Evolutionary conservation across 495 filamentous ascomycete genomes (phyloP), one percentile per base, ranked within the genome.

Genomic region (Penicillium ucsense): DNA sequence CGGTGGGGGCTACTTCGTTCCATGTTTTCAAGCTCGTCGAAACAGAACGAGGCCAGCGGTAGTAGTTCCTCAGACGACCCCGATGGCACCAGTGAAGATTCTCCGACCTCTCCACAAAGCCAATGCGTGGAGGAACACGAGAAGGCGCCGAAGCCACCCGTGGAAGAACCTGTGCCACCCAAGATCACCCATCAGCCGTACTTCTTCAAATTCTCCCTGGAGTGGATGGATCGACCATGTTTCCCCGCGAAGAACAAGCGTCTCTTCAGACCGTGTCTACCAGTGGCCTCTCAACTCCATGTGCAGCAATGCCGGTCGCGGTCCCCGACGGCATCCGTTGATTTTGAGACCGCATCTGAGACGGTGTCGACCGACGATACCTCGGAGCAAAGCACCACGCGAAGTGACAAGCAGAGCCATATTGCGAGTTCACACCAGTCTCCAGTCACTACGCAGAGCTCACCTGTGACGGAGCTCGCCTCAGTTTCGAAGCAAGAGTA

Each of bases 201-300:
- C 56, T 80, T 72, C 47, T 90, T 89, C 70, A 86, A 84, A 52
- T 89, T 90, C 62, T 86, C 85, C 0, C 69, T 89, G 20, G 86
- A 90, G 61, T 88, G 78, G 78, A 74, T 81, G 49, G 81, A 82
- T 41, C 73, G 75, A 43, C 75, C 73, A 6, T 70, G 75, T 20
- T 70, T 64, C 52, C 64, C 65, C 3, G 71, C 71, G 39, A 69
- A 74, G 45, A 77, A 84, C 55, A 75, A 80, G 50, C 76, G 73
- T 8, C 75, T 96, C 4, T 77, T 72, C 43, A 76, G 84, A 5
- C 89, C 92, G 0, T 78, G 84, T 32, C 75, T 97, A 2, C 91
- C 92, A 3, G 75, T 78, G 2, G 77, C 84, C 3, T 83, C 88
- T 1, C 66, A 72, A 41, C 47, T 67, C n/a, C 69, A 72, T 42